These are phyloP conservation scores for Entrophospora sp. DNA, from an alignment of 192 early-diverging fungal species.

Conservation along the genomic window DNA sequence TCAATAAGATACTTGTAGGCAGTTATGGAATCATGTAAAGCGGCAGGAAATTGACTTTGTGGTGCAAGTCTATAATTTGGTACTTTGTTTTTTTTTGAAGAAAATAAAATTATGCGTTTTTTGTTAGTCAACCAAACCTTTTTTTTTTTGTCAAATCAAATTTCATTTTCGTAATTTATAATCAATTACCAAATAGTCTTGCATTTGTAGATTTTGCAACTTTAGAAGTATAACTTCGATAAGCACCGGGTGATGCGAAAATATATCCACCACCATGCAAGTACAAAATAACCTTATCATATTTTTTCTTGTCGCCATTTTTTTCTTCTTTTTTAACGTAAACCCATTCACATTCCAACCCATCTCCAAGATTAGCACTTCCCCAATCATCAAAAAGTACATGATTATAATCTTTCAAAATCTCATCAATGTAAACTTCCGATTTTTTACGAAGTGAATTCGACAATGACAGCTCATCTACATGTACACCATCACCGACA, in stretches of 20 bases:
- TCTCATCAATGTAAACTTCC: conserved; percentile 19
- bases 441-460: conserved; percentile 29
- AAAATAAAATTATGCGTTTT: too few species aligned
- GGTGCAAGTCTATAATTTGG: conserved; percentile 79
- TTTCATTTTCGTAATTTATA: too few species aligned
- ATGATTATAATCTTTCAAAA: conserved; percentile 27
- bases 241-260: conserved; percentile 25
- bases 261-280: conserved; percentile 70
- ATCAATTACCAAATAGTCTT: conserved; percentile 34
- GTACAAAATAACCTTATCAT: conserved; percentile 58
- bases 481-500: conserved; percentile 20
- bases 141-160: too few species aligned
- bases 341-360: conserved; percentile 35
- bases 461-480: conserved; percentile 20
- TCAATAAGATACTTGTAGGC: conserved; percentile 61
- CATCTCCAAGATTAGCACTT: conserved; percentile 20
- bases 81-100: too few species aligned
- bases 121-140: too few species aligned
- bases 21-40: conserved; percentile 70
- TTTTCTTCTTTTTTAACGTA: conserved; percentile 20
- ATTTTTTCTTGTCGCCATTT: conserved; percentile 12
- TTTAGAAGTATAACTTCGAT: conserved; percentile 31
- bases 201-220: conserved; percentile 43
- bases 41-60: conserved; percentile 69
- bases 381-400: conserved; percentile 43